Evolutionary conservation across 805 yeast species (phyloP), one percentile per base, ranked within the genome.

Genomic region (Starmerella stigmatis): DNA sequence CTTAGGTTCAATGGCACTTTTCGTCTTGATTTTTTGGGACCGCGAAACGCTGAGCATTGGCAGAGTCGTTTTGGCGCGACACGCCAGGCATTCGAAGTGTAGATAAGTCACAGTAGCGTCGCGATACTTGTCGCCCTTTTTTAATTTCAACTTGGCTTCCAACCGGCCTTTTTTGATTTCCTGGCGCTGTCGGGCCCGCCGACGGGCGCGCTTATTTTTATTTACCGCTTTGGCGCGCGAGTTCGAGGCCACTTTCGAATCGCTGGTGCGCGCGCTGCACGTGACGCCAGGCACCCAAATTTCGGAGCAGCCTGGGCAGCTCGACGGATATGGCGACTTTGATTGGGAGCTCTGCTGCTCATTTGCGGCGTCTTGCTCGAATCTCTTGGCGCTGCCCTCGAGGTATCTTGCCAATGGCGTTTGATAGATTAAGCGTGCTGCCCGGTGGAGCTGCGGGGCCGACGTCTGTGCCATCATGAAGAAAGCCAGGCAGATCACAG

Each of bases 231-330:
- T 21, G 6, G 19, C 8, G 13, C 22, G 27, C 16, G 41, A 15
- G 25, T 27, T 16, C 11, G 25, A 26, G 12, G 4, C 33, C 33
- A 27, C 41, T 22, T 28, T 38, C 13, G 26, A 5, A 19, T 2
- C 4, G 15, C 41, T 10, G 5, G n/a, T 26, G 26, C 41, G 8
- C 12, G 20, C 33, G 26, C 26, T 38, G 17, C 41, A 38, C 12
- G 41, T 38, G 26, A 38, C 33, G 10, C 32, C 32, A 5, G 41
- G 41, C 17, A 38, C 33, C 41, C 41, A 38, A 10, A 38, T 26
- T 15, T 26, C 26, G 6, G 41, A 38, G 19, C 41, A 38, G 33
- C 33, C 10, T 13, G 33, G 19, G 17, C 41, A 38, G 33, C 41
- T 27, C 12, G 33, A 38, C 10, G 33, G 33, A 10, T 38, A 28